Base-by-base conservation (phyloP, 257 asterid genomes). In the Nicotiana tomentosiformis region DNA sequence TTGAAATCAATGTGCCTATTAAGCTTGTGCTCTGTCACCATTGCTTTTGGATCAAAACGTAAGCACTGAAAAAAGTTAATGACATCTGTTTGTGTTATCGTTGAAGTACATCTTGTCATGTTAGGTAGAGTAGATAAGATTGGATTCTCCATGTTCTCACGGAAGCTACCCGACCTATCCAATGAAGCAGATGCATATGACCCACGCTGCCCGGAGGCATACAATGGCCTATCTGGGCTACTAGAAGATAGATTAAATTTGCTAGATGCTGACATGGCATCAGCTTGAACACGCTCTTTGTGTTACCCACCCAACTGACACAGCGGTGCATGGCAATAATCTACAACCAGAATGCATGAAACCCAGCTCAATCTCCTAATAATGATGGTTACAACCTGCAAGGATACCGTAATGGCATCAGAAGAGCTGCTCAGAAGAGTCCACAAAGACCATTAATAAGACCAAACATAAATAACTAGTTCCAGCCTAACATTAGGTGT, bases 251-350 rank as follows among this genome's bases (percentile, higher is more conserved):
- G 86, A 88, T 93, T 97, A 86, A 88, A 92, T 89, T 91, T 95
- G 90, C 93, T 90, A 86, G 97, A 92, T 87, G 95, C 95, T 87
- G 97, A 90, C 99, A 95, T 95, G 37, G 93, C 92, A 91, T 88
- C 93, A 90, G 89, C 84, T 90, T 85, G 90, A 90, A 88, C 90
- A 84, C 89, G 68, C 88, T 82, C 78, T 89, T 91, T 66, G 87
- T 90, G 90, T 89, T 89, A 82, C 85, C 82, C 86, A 80, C 83
- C 89, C 90, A 84, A 89, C 88, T 86, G 89, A 90, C 95, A 92
- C 93, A 84, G 90, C 84, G 58, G 91, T 83, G 95, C 98, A 93
- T 92, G 95, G 92, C 98, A 91, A 84, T 88, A 84, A 81, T 77
- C 90, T 84, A 83, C 77, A 69, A 88, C 86, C 80, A 87, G 78